Evolutionary conservation across 768 basidiomycete species (phyloP), one percentile per base, ranked within the genome.

Genomic region (Hortiboletus flavorubellus): DNA sequence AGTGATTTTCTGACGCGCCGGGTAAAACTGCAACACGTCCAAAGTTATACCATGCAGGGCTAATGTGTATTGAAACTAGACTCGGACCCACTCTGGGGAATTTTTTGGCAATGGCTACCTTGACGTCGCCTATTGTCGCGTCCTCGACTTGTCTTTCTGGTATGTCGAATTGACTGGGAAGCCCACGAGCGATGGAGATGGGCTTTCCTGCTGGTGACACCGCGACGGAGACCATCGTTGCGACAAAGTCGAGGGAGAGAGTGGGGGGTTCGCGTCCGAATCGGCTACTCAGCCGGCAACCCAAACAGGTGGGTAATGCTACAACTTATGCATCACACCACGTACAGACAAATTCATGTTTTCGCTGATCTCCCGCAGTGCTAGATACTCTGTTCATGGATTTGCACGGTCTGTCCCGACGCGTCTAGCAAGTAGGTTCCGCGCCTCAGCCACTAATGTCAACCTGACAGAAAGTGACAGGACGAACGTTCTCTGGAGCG

Each of bases 1-100:
- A 1, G 84, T 76, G 12, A 97, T 69, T 63, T 86, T 87, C 66
- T 96, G 94, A 15, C 93, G 81, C 45, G 83, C 72, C 1, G 78
- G 64, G 54, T 84, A 79, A 60, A 95, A 82, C 93, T 97, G 59
- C 21, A 58, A 48, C 8, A 14, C 29, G 15, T 31, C 34, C 35
- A 35, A 57, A 29, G 51, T 56, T 30, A 59, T 51, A 37, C 40
- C 53, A 5, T 7, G 18, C 11, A 40, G 30, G 30, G 10, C n/a
- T n/a, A 11, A 21, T 21, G 21, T 21, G n/a, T 9, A n/a, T 21
- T 14, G 31, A 44, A 7, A 15, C 8, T 2, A 16, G 16, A 30
- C 26, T 35, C 0, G 16, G 47, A 59, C 63, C 49, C 54, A 79
- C 85, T 63, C 73, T 75, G n/a, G 83, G 83, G 59, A 75, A 79